Evolutionary conservation across 2,329 filamentous ascomycete species (phyloP).

Genomic region (Fusarium sarcochroum): DNA sequence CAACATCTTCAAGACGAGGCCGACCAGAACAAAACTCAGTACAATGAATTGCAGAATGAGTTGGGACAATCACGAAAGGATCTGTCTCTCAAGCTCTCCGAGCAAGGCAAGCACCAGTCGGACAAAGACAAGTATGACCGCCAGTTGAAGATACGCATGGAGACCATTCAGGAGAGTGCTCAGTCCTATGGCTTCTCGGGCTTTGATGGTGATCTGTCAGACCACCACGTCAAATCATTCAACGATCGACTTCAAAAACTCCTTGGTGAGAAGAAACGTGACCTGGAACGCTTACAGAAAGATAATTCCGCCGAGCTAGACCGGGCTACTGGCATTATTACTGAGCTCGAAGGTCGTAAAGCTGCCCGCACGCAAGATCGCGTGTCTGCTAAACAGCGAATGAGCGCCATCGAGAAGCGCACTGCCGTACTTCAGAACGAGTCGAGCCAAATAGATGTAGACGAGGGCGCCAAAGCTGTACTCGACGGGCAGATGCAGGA

Average conservation of each 20-base stretch:
- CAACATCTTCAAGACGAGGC: conserved; percentile 74
- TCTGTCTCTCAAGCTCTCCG: conserved; percentile 68
- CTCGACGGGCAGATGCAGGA: conserved; percentile 82
- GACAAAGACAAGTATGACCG: conserved; percentile 90
- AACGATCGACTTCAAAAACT: conserved; percentile 82
- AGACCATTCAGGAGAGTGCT: conserved; percentile 84
- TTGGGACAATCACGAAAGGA: conserved; percentile 61
- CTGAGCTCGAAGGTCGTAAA: conserved; percentile 80
- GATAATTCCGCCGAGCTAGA: conserved; percentile 82
- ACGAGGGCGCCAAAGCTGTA: conserved; percentile 86
- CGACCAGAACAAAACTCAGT: conserved; percentile 73
- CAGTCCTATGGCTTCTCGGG: conserved; percentile 84
- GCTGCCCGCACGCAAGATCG: conserved; percentile 81
- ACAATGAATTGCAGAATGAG: conserved; percentile 72
- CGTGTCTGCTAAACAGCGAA: conserved; percentile 78
- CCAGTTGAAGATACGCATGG: conserved; percentile 78
- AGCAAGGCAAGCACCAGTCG: conserved; percentile 84
- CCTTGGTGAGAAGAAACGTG: conserved; percentile 81
- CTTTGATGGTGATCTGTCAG: conserved; percentile 83
- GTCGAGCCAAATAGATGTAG: conserved; percentile 80
- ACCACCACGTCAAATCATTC: conserved; percentile 81
- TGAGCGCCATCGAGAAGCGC: conserved; percentile 80
- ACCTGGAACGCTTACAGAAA: conserved; percentile 80
- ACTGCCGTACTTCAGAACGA: conserved; percentile 75
- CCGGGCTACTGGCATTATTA: conserved; percentile 78